These are phyloP conservation scores for Blastobotrys elegans DNA, from an alignment of 1,139 yeast genomes.

Conservation along the genomic window DNA sequence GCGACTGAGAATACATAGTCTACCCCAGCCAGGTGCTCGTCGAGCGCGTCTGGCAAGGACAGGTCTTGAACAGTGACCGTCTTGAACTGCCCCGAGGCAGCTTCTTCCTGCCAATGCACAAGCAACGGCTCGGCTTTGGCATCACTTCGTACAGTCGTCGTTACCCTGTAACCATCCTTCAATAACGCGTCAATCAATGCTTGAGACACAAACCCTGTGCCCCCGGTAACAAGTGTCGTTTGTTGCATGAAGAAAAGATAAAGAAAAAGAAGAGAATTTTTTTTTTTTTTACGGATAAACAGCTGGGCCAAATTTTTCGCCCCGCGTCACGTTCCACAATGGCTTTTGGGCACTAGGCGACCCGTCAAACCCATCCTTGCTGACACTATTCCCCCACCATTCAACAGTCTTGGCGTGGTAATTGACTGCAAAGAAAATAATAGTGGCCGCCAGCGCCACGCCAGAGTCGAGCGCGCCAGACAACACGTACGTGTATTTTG, in stretches of 20 bases:
- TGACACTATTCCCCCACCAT: slow-evolving; percentile 59
- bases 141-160: neutral
- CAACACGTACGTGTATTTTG: slow-evolving; percentile 56
- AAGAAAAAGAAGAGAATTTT: neutral
- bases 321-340: neutral
- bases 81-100: neutral
- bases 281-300: neutral
- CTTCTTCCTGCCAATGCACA: neutral
- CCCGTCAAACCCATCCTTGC: slow-evolving; percentile 20
- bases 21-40: neutral
- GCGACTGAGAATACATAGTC: neutral
- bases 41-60: neutral
- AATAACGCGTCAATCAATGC: neutral
- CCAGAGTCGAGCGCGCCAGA: slow-evolving; percentile 55
- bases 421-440: slow-evolving; percentile 52
- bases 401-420: slow-evolving; percentile 36
- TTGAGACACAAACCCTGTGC: slow-evolving; percentile 1
- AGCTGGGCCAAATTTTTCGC: neutral
- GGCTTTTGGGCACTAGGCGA: slow-evolving; percentile 4
- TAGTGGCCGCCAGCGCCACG: slow-evolving; percentile 48
- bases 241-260: neutral
- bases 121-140: neutral
- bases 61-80: neutral
- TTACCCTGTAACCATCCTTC: neutral
- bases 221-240: slow-evolving; percentile 2